Percentiles rank a stretch among this genome's conserved stretches.
Conservation (phyloP, 306 rosid genomes). For the Betula pendula region DNA sequence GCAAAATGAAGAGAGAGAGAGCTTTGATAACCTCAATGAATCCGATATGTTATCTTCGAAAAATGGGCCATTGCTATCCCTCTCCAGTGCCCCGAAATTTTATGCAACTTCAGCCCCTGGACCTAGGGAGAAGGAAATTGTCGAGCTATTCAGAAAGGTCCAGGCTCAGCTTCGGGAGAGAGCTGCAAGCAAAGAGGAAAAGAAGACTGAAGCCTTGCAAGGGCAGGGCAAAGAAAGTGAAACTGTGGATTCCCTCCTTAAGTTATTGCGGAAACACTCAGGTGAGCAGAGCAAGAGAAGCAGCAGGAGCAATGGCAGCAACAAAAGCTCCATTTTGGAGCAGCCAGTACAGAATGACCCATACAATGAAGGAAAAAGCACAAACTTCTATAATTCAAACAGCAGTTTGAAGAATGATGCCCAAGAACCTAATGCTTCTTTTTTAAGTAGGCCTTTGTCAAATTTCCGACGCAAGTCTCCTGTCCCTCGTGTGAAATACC, state of each 20-base stretch:
- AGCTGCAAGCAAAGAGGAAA: constrained; percentile 72
- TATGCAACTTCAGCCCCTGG: constrained; percentile 85
- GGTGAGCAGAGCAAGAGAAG: constrained; percentile 71
- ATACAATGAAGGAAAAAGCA: constrained; percentile 38
- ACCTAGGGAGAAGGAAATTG: constrained; percentile 91
- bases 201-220: constrained; percentile 58
- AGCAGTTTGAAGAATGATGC: constrained; percentile 48
- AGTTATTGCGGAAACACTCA: constrained; percentile 79
- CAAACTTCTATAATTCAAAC: constrained; percentile 44
- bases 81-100: constrained; percentile 55
- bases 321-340: constrained; percentile 43
- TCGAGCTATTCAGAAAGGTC: constrained; percentile 88
- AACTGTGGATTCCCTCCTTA: constrained; percentile 89
- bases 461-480: constrained; percentile 85
- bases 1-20: constrained; percentile 66
- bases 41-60: constrained; percentile 64
- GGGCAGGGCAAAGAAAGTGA: constrained; percentile 64
- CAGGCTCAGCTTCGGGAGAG: constrained; percentile 89
- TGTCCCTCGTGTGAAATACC: constrained; percentile 64
- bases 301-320: constrained; percentile 35
- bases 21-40: constrained; percentile 66
- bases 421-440: constrained; percentile 45
- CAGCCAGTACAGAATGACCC: constrained; percentile 50
- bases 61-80: constrained; percentile 70
- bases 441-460: constrained; percentile 65